Conservation (phyloP, 768 basidiomycete genomes). For the Tubosaeta brunneosetosa region DNA sequence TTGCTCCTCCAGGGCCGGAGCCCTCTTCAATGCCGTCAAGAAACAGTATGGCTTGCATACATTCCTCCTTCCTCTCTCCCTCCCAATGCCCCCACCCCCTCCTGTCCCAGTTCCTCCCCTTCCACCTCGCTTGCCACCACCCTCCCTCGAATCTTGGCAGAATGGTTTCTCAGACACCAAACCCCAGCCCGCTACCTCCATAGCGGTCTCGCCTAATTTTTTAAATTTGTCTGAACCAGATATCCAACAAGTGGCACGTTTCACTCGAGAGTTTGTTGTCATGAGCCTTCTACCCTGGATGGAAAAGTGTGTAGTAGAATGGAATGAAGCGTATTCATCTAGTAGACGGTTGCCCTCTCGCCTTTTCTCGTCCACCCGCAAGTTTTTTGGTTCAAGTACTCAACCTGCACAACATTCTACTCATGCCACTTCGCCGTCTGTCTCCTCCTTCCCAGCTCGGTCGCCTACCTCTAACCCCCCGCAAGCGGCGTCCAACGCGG, state of each 20-base stretch:
- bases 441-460: slow-evolving; percentile 33
- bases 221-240: slow-evolving; percentile 64
- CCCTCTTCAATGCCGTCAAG: slow-evolving; percentile 82
- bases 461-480: slow-evolving; percentile 37
- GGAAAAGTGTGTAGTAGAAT: slow-evolving; percentile 89
- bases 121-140: slow-evolving; percentile 63
- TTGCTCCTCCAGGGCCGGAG: slow-evolving; percentile 51
- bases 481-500: slow-evolving; percentile 19
- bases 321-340: slow-evolving; percentile 87
- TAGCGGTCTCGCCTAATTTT: slow-evolving; percentile 20
- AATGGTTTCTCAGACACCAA: slow-evolving; percentile 10
- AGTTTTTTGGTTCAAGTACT: slow-evolving; percentile 67
- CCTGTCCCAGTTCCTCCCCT: slow-evolving; percentile 64
- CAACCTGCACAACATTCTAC: slow-evolving; percentile 43
- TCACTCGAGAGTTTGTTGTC: slow-evolving; percentile 82
- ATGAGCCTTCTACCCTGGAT: slow-evolving; percentile 95
- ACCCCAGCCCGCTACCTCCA: not conserved
- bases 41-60: slow-evolving; percentile 80
- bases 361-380: slow-evolving; percentile 81
- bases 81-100: slow-evolving; percentile 60
- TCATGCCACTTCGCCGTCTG: slow-evolving; percentile 36
- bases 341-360: slow-evolving; percentile 77
- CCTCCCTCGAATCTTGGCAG: slow-evolving; percentile 24
- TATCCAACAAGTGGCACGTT: slow-evolving; percentile 67
- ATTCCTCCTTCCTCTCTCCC: slow-evolving; percentile 59